Base-by-base conservation (phyloP, 1,139 yeast genomes). In the Blastobotrys niveus region DNA sequence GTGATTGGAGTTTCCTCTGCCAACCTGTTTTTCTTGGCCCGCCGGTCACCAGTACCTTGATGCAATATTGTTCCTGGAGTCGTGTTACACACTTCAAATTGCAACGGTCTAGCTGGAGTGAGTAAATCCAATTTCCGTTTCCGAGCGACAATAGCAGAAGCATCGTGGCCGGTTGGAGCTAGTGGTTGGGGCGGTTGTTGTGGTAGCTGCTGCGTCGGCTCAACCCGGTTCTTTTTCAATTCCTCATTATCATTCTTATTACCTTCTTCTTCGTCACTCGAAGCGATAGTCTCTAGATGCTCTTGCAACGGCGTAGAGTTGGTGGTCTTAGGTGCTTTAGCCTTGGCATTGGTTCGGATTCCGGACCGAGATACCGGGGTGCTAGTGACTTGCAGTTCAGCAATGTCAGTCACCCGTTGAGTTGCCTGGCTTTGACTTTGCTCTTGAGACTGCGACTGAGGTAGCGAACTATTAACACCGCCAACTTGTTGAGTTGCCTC, bases 1-100 rank as follows among this genome's bases (percentile, higher is more conserved):
- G 44, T 29, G 18, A 41, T 34, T 21, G 44, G 44, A 2, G 44
- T 41, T 30, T 41, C 44, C 15, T 29, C 27, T 2, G 44, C 39
- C 12, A 41, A 24, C 21, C 19, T 29, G 2, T 25, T 17, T 18
- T 31, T 14, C 19, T 41, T 41, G 5, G 35, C 34, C 1, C n/a
- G n/a, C 3, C 40, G 27, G n/a, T 41, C 44, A 14, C 25, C 26
- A 6, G 44, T 34, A 5, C 36, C 44, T 12, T n/a, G 25, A 17
- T 27, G 40, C 18, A 41, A 18, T 2, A 41, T 19, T 1, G 20
- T 22, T 2, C 35, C 35, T 3, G 44, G 25, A 9, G 43, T n/a
- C 7, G 34, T 15, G n/a, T 19, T 19, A 29, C 19, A 7, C 14
- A 41, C 40, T 35, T 35, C 44, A 18, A 34, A 34, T 15, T 20